Evolutionary conservation across 2,329 filamentous ascomycete genomes (phyloP).

Genomic region (Grosmannia penicillata): DNA sequence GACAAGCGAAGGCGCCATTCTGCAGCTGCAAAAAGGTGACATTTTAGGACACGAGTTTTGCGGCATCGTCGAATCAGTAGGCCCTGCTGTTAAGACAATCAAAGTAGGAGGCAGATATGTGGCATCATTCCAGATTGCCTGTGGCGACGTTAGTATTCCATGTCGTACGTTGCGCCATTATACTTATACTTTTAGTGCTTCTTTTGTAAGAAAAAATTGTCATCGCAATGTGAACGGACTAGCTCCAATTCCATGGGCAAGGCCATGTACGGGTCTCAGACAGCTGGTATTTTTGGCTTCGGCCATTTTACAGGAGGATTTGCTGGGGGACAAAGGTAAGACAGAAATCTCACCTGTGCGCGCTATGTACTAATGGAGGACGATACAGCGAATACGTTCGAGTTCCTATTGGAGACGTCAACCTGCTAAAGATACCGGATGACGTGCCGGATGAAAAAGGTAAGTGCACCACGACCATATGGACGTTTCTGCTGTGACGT

Average conservation of each 20-base stretch:
- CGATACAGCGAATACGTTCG: constrained; percentile 59
- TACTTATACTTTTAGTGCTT: too few relatives aligned
- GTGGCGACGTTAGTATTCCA: constrained; percentile 27
- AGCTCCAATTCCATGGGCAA: constrained; percentile 58
- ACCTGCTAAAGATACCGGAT: constrained; percentile 65
- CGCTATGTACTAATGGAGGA: background rate
- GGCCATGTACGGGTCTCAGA: constrained; percentile 65
- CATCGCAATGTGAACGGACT: constrained; percentile 66
- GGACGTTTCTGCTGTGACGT: too few relatives aligned
- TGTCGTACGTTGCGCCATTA: too few relatives aligned
- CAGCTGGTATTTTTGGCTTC: constrained; percentile 60
- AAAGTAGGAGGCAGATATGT: constrained; percentile 57
- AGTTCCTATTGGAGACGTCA: constrained; percentile 67
- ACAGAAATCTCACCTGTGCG: background rate
- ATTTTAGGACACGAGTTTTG: constrained; percentile 53
- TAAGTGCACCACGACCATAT: too few relatives aligned
- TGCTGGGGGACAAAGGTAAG: constrained; percentile 55
- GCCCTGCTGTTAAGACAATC: constrained; percentile 36
- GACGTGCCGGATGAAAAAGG: constrained; percentile 68
- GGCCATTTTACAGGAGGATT: constrained; percentile 75
- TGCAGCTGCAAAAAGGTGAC: constrained; percentile 48
- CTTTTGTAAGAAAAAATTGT: constrained; percentile 66
- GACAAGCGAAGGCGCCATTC: constrained; percentile 20
- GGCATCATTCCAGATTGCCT: constrained; percentile 75
- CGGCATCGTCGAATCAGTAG: constrained; percentile 39